phyloP scores from a whole-genome alignment of 495 filamentous ascomycete genomes.

The Durotheca rogersii region DNA sequence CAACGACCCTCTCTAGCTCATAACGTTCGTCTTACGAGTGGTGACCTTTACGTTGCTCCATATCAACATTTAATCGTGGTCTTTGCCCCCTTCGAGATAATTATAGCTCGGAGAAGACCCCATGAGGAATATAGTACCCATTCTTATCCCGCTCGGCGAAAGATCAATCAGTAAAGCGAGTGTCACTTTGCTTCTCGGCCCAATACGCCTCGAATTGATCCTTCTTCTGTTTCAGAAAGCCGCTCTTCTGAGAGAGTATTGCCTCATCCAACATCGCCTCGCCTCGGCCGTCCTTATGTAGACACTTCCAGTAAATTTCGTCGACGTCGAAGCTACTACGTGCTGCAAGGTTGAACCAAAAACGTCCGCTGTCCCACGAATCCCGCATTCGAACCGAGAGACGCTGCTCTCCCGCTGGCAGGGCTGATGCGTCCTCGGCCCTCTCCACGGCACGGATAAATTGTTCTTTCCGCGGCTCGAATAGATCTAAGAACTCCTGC shows the following conservation, averaged over 20 bases:
- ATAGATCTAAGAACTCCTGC: background rate
- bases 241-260: background rate
- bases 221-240: slow-evolving; percentile 1
- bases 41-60: too few species aligned
- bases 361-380: slow-evolving; percentile 42
- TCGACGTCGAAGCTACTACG: slow-evolving; percentile 47
- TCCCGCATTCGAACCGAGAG: slow-evolving; percentile 45
- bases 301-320: slow-evolving; percentile 41
- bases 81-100: too few species aligned
- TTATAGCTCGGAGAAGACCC: too few species aligned
- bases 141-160: too few species aligned
- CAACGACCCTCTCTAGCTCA: too few species aligned
- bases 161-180: too few species aligned
- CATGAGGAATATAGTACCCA: too few species aligned
- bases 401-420: slow-evolving; percentile 3
- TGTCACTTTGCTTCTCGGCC: slow-evolving; percentile 19
- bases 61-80: too few species aligned
- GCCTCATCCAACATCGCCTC: background rate
- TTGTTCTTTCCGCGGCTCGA: slow-evolving; percentile 26
- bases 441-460: slow-evolving; percentile 26
- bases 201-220: slow-evolving; percentile 21
- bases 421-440: slow-evolving; percentile 17
- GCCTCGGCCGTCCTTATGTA: slow-evolving; percentile 29
- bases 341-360: slow-evolving; percentile 47
- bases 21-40: too few species aligned